These are phyloP conservation scores for Stylosanthes scabra DNA, from an alignment of 331 rosid species.

Conservation along the genomic window DNA sequence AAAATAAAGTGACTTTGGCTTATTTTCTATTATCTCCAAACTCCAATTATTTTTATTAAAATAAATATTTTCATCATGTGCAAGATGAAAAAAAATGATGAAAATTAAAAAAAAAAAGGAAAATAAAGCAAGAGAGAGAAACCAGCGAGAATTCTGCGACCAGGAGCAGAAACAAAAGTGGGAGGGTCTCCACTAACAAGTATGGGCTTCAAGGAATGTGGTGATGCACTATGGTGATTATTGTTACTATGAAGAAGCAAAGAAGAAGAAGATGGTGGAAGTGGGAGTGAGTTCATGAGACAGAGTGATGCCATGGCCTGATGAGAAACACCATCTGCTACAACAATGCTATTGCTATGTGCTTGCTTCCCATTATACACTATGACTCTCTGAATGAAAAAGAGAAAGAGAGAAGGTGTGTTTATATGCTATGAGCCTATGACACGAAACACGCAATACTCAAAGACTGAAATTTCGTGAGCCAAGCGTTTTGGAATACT, in stretches of 20 bases:
- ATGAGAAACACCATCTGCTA: constrained; percentile 11
- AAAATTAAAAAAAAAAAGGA: neutral
- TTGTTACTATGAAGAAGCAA: constrained; percentile 47
- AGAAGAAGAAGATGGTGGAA: constrained; percentile 56
- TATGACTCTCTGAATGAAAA: neutral
- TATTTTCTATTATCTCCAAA: no score
- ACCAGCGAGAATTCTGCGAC: constrained; percentile 93
- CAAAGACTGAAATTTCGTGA: constrained; percentile 40
- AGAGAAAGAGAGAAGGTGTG: neutral
- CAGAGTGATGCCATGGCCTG: constrained; percentile 75
- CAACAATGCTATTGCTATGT: neutral
- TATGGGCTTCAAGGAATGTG: constrained; percentile 65
- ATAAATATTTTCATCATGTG: neutral
- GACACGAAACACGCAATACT: neutral
- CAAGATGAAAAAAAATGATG: neutral
- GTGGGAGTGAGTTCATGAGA: constrained; percentile 57
- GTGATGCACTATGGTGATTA: constrained; percentile 30
- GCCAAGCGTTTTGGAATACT: constrained; percentile 59
- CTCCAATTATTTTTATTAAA: no score
- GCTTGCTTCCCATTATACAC: constrained; percentile 25
- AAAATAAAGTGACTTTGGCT: no score
- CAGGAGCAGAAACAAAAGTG: constrained; percentile 92
- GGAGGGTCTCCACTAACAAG: constrained; percentile 84
- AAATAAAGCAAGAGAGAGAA: constrained; percentile 33
- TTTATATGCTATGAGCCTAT: neutral